These are phyloP conservation scores for Geotrichum armillariae DNA, from an alignment of 1,139 yeast genomes.

Conservation along the genomic window DNA sequence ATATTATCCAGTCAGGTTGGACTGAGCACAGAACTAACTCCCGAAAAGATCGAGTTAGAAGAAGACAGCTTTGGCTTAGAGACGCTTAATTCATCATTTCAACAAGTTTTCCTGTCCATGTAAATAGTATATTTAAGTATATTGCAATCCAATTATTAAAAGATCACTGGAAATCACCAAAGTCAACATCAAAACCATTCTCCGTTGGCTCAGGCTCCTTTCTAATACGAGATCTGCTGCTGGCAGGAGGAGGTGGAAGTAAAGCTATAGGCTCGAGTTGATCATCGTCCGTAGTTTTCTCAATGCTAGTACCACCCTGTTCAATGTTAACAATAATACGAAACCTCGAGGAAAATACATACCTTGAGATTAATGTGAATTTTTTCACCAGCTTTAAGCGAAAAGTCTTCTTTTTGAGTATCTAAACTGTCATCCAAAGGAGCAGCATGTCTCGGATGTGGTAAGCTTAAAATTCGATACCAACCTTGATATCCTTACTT, in stretches of 20 bases:
- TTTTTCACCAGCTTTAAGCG: conserved; percentile 34
- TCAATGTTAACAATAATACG: conserved; percentile 2
- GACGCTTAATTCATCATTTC: conserved; percentile 44
- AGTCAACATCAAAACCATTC: conserved; percentile 40
- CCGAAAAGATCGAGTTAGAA: conserved; percentile 54
- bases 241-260: conserved; percentile 30
- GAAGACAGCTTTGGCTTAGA: conserved; percentile 63
- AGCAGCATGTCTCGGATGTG: conserved; percentile 25
- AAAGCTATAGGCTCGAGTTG: conserved; percentile 23
- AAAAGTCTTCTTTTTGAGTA: conserved; percentile 29
- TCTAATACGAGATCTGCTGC: conserved; percentile 16
- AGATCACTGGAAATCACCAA: conserved; percentile 45
- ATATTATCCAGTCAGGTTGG: conserved; percentile 50
- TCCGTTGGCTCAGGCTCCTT: conserved; percentile 21
- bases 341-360: conserved; percentile 6
- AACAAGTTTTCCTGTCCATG: not conserved
- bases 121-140: conserved; percentile 6
- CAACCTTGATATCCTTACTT: conserved; percentile 22
- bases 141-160: not conserved
- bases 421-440: conserved; percentile 24
- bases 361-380: conserved; percentile 31
- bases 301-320: conserved; percentile 2
- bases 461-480: not conserved
- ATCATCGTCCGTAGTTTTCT: conserved; percentile 12
- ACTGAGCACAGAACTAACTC: conserved; percentile 47